These are phyloP conservation scores for Melampsora americana DNA, from an alignment of 1,284 basidiomycete genomes.

Conservation along the genomic window DNA sequence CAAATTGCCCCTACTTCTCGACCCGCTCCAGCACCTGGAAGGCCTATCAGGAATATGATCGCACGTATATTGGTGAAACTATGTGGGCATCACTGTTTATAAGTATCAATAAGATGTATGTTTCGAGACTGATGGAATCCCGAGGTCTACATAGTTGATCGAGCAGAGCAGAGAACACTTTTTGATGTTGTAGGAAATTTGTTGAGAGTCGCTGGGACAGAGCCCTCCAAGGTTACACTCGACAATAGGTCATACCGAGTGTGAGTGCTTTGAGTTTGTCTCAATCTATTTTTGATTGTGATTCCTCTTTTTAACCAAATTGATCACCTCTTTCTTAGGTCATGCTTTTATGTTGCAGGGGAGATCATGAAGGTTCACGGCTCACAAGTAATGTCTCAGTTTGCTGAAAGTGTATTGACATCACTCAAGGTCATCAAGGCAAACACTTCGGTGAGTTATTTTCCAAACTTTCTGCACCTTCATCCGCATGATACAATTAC, in stretches of 20 bases:
- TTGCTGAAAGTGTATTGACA: constrained; percentile 67
- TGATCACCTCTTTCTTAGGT: constrained; percentile 21
- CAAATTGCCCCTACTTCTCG: constrained; percentile 30
- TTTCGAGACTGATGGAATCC: background rate
- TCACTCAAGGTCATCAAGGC: constrained; percentile 25
- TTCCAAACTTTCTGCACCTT: background rate
- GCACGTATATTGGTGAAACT: constrained; percentile 32
- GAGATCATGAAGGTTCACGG: constrained; percentile 39
- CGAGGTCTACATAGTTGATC: constrained; percentile 12
- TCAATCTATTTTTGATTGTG: background rate
- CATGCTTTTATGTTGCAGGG: constrained; percentile 31
- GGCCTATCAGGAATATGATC: constrained; percentile 34
- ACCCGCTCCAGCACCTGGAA: constrained; percentile 30
- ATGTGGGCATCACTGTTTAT: constrained; percentile 10
- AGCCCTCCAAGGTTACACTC: constrained; percentile 6
- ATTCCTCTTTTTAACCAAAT: background rate
- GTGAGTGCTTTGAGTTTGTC: constrained; percentile 2
- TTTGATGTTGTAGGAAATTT: constrained; percentile 32
- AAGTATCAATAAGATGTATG: background rate
- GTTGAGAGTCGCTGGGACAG: constrained; percentile 32
- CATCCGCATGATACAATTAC: background rate
- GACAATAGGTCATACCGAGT: constrained; percentile 30
- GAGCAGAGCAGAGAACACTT: constrained; percentile 26
- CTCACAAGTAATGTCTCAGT: constrained; percentile 82
- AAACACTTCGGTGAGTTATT: constrained; percentile 6